Evolutionary conservation across 2,329 filamentous ascomycete genomes (phyloP), one percentile per base, ranked within the genome.

Genomic region (Chaetomium strumarium): DNA sequence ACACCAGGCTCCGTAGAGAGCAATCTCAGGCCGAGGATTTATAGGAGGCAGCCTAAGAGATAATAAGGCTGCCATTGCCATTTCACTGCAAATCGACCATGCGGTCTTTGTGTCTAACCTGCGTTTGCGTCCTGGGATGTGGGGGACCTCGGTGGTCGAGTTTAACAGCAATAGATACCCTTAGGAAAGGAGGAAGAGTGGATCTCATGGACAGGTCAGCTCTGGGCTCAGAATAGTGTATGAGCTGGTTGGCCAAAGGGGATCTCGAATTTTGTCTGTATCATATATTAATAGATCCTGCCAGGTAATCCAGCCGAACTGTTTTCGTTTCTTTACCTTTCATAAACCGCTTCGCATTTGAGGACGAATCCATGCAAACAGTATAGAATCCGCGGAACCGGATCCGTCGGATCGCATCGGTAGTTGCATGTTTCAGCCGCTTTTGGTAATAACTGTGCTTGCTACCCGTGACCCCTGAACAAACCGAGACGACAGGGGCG

Each of bases 211-310:
- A 12, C 11, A 37, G 39, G 40, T 37, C 19, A 46, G 36, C 40
- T 37, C 20, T 2, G 10, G 20, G 46, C 31, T 45, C 46, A 41
- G 34, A n/a, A n/a, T n/a, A 10, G 30, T 7, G n/a, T 37, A 3
- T 37, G 14, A n/a, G n/a, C 34, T n/a, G 2, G 7, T n/a, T 16
- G 29, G 24, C 37, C 24, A 30, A 16, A 34, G 11, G 33, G 34
- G 34, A 16, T n/a, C 34, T 13, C 19, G 11, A 24, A 24, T 20
- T 41, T 24, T 38, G 46, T 46, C 34, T 48, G 29, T 52, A 51
- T 13, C 31, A 46, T 45, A 17, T 58, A 49, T 44, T 55, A 58
- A 55, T 55, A 36, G 41, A 55, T 45, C 46, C 51, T 46, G 45
- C 49, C 49, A 42, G 52, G 44, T 43, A 44, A 17, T 41, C 30